Conservation (phyloP, 2,329 filamentous ascomycete genomes). For the Neobulgaria alba region DNA sequence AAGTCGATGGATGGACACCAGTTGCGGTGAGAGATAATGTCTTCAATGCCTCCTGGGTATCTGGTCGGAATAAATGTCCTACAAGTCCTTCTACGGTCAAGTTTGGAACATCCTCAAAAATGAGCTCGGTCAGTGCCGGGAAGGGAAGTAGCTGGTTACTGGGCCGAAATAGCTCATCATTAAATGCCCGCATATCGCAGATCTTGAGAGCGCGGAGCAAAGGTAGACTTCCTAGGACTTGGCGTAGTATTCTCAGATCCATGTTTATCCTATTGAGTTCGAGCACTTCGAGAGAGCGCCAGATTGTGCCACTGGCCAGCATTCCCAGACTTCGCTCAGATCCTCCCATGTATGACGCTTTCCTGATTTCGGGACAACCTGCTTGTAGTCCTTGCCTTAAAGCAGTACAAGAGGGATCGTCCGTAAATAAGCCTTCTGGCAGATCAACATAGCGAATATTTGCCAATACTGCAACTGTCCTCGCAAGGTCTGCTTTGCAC, state of each 20-base stretch:
- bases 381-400: slow-evolving; percentile 78
- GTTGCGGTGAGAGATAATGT: slow-evolving; percentile 65
- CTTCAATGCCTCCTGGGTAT: slow-evolving; percentile 51
- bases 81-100: slow-evolving; percentile 65
- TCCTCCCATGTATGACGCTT: slow-evolving; percentile 78
- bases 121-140: slow-evolving; percentile 65
- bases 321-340: slow-evolving; percentile 69
- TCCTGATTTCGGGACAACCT: slow-evolving; percentile 73
- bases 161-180: slow-evolving; percentile 65
- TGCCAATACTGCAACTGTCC: slow-evolving; percentile 75
- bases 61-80: slow-evolving; percentile 55
- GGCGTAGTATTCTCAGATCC: slow-evolving; percentile 62
- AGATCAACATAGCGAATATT: slow-evolving; percentile 86
- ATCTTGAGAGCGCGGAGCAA: slow-evolving; percentile 68
- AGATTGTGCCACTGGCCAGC: slow-evolving; percentile 55
- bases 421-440: slow-evolving; percentile 77
- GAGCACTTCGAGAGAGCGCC: slow-evolving; percentile 64
- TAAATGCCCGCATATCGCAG: slow-evolving; percentile 58
- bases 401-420: slow-evolving; percentile 66
- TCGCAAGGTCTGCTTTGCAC: slow-evolving; percentile 73
- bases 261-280: slow-evolving; percentile 61
- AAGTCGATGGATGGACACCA: slow-evolving; percentile 46
- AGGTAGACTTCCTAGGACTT: slow-evolving; percentile 59
- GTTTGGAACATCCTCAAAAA: slow-evolving; percentile 61
- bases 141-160: slow-evolving; percentile 61